A percentile compares a stretch with the other conserved stretches of the same genome.
These are phyloP conservation scores for Chaetomiaceae sp. DNA, from an alignment of 2,329 filamentous ascomycete species.

Conservation along the genomic window DNA sequence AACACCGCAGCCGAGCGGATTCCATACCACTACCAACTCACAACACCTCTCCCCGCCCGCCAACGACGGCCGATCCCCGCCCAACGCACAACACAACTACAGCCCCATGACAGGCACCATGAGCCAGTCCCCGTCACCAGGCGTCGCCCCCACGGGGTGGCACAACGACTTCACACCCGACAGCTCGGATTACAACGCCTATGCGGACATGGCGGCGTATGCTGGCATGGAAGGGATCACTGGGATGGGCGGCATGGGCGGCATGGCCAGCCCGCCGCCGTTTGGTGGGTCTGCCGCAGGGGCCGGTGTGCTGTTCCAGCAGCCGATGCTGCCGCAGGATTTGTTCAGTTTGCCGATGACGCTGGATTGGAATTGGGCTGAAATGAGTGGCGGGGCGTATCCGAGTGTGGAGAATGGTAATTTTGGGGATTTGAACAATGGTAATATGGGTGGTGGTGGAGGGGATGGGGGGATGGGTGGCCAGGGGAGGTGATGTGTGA, in stretches of 20 bases:
- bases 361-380: slow-evolving; percentile 79
- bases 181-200: slow-evolving; percentile 36
- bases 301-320: slow-evolving; percentile 55
- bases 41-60: slow-evolving; percentile 31
- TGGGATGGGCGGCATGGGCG: slow-evolving; percentile 24
- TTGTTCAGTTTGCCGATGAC: slow-evolving; percentile 96
- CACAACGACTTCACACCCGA: slow-evolving; percentile 41
- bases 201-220: slow-evolving; percentile 45
- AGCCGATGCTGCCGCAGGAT: slow-evolving; percentile 87
- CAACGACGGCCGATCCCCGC: slow-evolving; percentile 27
- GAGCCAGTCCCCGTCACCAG: slow-evolving; percentile 42
- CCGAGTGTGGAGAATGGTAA: slow-evolving; percentile 61
- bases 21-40: slow-evolving; percentile 20
- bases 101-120: slow-evolving; percentile 36
- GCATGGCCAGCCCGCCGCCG: slow-evolving; percentile 35
- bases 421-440: slow-evolving; percentile 39
- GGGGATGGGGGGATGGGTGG: not conserved
- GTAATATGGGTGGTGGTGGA: not conserved
- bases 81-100: slow-evolving; percentile 33
- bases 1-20: slow-evolving; percentile 27
- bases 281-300: slow-evolving; percentile 1
- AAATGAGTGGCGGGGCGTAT: slow-evolving; percentile 62
- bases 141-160: slow-evolving; percentile 43
- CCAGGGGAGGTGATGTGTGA: not conserved
- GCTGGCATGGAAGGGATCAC: slow-evolving; percentile 25